Conservation (phyloP, 352 stramenopile species). For the Blastocystis sp. region DNA sequence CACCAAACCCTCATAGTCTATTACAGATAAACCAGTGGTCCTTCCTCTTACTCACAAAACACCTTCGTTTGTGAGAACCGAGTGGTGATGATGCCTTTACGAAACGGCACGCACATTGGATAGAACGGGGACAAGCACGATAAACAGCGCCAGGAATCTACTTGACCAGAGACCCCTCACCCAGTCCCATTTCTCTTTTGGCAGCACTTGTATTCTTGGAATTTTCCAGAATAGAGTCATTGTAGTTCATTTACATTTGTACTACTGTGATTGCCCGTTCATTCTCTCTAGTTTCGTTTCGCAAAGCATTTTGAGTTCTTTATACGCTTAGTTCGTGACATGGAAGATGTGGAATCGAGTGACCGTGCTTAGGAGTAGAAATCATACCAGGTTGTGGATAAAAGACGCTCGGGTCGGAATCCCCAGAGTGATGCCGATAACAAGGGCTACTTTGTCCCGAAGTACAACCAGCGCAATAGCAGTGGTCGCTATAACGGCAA, state of each 20-base stretch:
- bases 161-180: no score
- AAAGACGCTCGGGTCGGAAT: neutral
- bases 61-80: no score
- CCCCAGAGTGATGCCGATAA: neutral
- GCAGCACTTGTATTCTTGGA: neutral
- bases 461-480: conserved; percentile 28
- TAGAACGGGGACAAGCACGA: no score
- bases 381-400: conserved; percentile 9
- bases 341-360: neutral
- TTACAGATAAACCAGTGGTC: no score
- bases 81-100: no score
- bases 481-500: conserved; percentile 38
- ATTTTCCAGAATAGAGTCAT: neutral
- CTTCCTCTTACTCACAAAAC: no score
- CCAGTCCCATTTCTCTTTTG: neutral
- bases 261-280: neutral
- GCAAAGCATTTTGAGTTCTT: conserved; percentile 72
- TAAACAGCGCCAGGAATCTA: no score
- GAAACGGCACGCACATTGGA: no score
- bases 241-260: neutral
- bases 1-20: no score
- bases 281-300: neutral
- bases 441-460: conserved; percentile 10
- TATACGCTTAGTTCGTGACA: conserved; percentile 75
- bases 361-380: neutral